Evolutionary conservation across 352 stramenopile species (phyloP).

Genomic region (Phytophthora meadii): DNA sequence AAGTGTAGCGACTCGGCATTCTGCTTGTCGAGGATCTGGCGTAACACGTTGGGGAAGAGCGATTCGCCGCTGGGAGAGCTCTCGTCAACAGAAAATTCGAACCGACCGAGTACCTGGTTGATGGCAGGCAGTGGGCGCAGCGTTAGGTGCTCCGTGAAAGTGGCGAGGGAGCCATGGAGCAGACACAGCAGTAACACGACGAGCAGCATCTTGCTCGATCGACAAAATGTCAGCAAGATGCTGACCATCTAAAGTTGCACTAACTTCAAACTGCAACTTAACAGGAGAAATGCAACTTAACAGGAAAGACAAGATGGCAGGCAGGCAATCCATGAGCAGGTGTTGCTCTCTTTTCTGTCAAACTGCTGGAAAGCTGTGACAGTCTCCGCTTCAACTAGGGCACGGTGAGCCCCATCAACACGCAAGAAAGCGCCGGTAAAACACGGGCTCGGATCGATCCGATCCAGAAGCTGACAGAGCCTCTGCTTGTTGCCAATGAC

Average conservation of each 20-base stretch:
- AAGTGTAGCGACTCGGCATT: conserved; percentile 72
- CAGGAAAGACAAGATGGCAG: too few relatives aligned
- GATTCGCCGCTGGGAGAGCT: conserved; percentile 5
- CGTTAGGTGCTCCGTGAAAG: conserved; percentile 59
- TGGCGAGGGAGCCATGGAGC: conserved; percentile 15
- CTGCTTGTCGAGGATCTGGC: conserved; percentile 79
- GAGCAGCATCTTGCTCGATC: conserved; percentile 14
- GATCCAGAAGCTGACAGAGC: too few relatives aligned
- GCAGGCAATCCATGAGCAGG: too few relatives aligned
- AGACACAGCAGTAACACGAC: conserved; percentile 22
- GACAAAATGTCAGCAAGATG: too few relatives aligned
- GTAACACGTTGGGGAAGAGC: conserved; percentile 63
- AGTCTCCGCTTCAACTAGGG: conserved; percentile 19
- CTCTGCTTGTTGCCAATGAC: too few relatives aligned
- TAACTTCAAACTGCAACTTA: too few relatives aligned
- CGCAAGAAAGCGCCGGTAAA: conserved; percentile 3
- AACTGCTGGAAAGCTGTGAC: too few relatives aligned
- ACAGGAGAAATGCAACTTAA: too few relatives aligned
- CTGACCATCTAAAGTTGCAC: too few relatives aligned
- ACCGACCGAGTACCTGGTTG: conserved; percentile 61
- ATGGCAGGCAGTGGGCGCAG: conserved; percentile 56
- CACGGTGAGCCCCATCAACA: conserved; percentile 15
- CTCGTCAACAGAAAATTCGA: conserved; percentile 56
- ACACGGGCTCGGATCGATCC: not conserved
- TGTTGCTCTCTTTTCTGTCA: too few relatives aligned